Evolutionary conservation across 345 rosid species (phyloP), one percentile per base, ranked within the genome.

Genomic region (Eucalyptus erythrocorys): DNA sequence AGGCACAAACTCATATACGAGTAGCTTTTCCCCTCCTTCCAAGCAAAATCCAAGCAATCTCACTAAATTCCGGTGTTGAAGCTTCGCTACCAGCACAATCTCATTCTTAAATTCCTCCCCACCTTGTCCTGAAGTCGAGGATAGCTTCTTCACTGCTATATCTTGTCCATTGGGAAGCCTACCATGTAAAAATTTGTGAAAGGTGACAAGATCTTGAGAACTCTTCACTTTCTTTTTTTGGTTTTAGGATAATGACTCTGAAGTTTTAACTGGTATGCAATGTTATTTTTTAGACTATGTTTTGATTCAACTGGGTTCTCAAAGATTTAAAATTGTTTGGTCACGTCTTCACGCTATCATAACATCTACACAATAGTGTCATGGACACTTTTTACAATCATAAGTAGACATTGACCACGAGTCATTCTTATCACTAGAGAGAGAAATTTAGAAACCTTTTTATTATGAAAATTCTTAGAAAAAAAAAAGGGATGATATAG

Each of bases 101-200:
- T 71, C 81, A 24, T 71, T 71, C 81, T 34, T 71, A 71, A 71
- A 71, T 71, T 71, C 81, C 32, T 34, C 15, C 12, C 53, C 53
- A 1, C 97, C 97, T 86, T 95, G 95, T 3, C 19, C 40, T 2
- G 96, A 95, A 40, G 43, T 22, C 17, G 2, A 45, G 7, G 94
- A 92, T 17, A 95, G 87, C 87, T 89, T 94, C 87, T 95, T 95
- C 27, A 93, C 95, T 0, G 97, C 97, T 48, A 93, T 86, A 27
- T 89, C 89, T 89, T 49, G 87, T 40, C 94, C 93, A 37, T 90
- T 86, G n/a, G 64, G 50, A 59, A 93, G 89, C 10, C n/a, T 85
- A 24, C 96, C 97, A 94, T 94, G 87, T 22, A 27, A 19, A 66
- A 37, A 21, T 37, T 76, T 37, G 82, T 37, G 47, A 76, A 76